Evolutionary conservation across 768 basidiomycete species (phyloP).

Genomic region (Ramaria sp.): DNA sequence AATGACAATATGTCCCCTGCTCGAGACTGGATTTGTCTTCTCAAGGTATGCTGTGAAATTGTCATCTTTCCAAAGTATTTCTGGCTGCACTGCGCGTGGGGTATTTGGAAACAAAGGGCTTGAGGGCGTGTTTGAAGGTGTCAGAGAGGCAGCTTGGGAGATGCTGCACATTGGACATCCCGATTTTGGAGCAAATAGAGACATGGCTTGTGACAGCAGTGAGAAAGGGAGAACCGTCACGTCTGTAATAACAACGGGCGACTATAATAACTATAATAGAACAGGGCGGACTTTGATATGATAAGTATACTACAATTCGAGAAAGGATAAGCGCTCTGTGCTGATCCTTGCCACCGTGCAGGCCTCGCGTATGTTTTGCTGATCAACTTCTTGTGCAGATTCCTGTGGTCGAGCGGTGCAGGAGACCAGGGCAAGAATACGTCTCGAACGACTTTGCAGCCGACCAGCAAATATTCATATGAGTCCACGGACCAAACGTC

Average conservation of each 20-base stretch:
- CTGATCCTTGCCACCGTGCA: no score
- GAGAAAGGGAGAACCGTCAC: not conserved
- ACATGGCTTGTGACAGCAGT: conserved; percentile 13
- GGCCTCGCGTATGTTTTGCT: no score
- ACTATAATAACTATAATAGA: no score
- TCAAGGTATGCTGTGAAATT: conserved; percentile 71
- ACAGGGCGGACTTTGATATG: no score
- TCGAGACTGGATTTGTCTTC: conserved; percentile 59
- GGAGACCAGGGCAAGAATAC: no score
- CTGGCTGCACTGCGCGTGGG: conserved; percentile 35
- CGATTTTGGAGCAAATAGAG: conserved; percentile 49
- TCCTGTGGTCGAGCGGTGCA: no score
- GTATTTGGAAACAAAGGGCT: conserved; percentile 33
- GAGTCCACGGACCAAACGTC: no score
- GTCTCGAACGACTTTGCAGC: no score
- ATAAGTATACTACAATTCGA: no score
- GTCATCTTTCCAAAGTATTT: conserved; percentile 66
- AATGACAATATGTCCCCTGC: conserved; percentile 58
- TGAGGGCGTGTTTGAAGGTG: conserved; percentile 33
- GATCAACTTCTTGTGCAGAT: no score
- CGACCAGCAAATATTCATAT: no score
- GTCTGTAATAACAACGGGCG: not conserved
- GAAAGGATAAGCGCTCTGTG: no score
- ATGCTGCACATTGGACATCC: conserved; percentile 76
- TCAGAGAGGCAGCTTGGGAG: conserved; percentile 42